These are phyloP conservation scores for Gracilaria domingensis DNA, from an alignment of 23 red algal species.

Conservation along the genomic window DNA sequence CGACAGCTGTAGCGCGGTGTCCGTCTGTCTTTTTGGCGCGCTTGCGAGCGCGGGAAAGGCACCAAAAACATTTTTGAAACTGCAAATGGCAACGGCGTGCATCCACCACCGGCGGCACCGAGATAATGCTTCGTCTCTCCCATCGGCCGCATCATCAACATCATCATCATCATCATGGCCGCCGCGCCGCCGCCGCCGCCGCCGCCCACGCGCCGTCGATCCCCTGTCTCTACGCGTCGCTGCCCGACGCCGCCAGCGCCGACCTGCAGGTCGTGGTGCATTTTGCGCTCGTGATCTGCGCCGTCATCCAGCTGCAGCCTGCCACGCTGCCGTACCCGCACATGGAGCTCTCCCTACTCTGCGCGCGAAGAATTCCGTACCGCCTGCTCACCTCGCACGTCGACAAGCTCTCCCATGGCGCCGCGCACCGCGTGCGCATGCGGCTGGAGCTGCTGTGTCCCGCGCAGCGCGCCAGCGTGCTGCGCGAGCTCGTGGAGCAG, in stretches of 20 bases:
- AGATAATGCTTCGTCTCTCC: too few relatives aligned
- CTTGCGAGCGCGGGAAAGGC: background rate
- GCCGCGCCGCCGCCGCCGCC: background rate
- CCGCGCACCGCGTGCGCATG: background rate
- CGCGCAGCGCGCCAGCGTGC: background rate
- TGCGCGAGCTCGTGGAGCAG: conserved; percentile 8
- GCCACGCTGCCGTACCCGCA: conserved; percentile 4
- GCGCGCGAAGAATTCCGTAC: background rate
- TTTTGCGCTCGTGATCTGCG: conserved; percentile 15
- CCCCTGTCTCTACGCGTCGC: too few relatives aligned
- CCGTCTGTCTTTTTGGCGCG: background rate
- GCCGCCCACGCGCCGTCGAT: too few relatives aligned
- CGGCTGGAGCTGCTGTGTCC: background rate
- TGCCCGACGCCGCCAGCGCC: too few relatives aligned
- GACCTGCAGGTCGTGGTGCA: too few relatives aligned
- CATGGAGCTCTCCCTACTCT: background rate
- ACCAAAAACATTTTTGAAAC: too few relatives aligned
- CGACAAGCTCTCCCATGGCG: background rate
- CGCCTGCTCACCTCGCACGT: background rate
- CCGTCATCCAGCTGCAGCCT: background rate
- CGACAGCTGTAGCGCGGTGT: too few relatives aligned
- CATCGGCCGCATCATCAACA: background rate
- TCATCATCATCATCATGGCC: background rate
- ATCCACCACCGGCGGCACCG: too few relatives aligned
- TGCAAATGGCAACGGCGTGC: too few relatives aligned